Evolutionary conservation across 2,329 filamentous ascomycete species (phyloP).

Genomic region (Apiospora malaysiana): DNA sequence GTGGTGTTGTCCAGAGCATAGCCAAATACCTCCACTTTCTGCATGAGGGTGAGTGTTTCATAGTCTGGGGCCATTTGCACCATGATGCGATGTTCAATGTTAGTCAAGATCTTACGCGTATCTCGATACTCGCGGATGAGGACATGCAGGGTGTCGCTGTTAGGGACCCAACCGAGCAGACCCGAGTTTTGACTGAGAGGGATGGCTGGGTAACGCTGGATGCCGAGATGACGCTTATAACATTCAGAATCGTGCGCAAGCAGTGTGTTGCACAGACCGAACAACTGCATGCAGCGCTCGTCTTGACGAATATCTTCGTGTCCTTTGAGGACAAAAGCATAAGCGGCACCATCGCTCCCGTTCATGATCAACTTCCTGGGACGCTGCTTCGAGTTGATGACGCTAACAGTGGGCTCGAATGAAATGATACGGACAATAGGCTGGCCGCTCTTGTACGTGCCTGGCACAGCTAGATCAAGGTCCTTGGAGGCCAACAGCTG

Average conservation of each 20-base stretch:
- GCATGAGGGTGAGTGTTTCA: constrained; percentile 98
- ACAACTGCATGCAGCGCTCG: constrained; percentile 99
- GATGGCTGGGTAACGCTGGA: constrained; percentile 95
- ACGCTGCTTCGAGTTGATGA: constrained; percentile 96
- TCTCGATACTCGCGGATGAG: constrained; percentile 98
- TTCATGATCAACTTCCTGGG: constrained; percentile 87
- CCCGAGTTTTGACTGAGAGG: constrained; percentile 96
- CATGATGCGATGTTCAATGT: constrained; percentile 99
- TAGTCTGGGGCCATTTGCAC: constrained; percentile 99
- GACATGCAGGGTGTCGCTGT: constrained; percentile 96
- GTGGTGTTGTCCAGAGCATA: constrained; percentile 99
- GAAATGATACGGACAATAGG: constrained; percentile 84
- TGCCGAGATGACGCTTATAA: constrained; percentile 95
- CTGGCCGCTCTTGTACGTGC: constrained; percentile 82
- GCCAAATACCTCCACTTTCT: constrained; percentile 99
- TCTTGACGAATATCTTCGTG: constrained; percentile 99
- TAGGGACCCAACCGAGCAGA: constrained; percentile 93
- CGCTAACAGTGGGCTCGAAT: constrained; percentile 87
- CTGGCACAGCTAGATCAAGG: constrained; percentile 92
- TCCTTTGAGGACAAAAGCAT: constrained; percentile 94
- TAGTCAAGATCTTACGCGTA: constrained; percentile 94
- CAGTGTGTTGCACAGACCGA: constrained; percentile 95
- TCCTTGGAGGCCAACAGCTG: constrained; percentile 85
- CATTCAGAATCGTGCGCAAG: constrained; percentile 93
- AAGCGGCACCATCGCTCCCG: constrained; percentile 86